Evolutionary conservation across 768 basidiomycete genomes (phyloP).

Genomic region (Rhizopogon vulgaris): DNA sequence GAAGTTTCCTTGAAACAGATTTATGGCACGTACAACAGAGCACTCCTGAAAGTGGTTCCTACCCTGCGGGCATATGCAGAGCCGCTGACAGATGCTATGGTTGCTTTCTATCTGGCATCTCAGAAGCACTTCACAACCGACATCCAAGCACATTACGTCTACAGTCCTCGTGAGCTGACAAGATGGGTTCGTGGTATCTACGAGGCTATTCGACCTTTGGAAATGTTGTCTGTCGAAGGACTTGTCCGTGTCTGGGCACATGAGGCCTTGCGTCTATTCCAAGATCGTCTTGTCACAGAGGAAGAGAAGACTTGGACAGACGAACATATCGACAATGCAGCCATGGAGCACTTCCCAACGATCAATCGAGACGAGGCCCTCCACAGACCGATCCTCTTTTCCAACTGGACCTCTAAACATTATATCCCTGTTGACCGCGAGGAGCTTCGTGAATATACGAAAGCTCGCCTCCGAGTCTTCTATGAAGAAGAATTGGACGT

Average conservation of each 20-base stretch:
- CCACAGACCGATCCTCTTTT: conserved; percentile 87
- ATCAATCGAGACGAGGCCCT: conserved; percentile 86
- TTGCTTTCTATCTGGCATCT: conserved; percentile 88
- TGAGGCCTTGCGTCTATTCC: conserved; percentile 94
- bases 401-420: conserved; percentile 98
- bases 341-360: conserved; percentile 89
- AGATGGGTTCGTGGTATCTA: conserved; percentile 97
- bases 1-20: conserved; percentile 96
- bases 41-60: conserved; percentile 91
- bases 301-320: conserved; percentile 95
- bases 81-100: conserved; percentile 97
- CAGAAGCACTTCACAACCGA: conserved; percentile 95
- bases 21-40: conserved; percentile 96
- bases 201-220: conserved; percentile 91
- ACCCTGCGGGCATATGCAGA: conserved; percentile 89
- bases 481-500: conserved; percentile 99
- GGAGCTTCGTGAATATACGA: conserved; percentile 89
- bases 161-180: conserved; percentile 97
- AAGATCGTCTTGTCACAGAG: conserved; percentile 91
- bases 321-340: conserved; percentile 78
- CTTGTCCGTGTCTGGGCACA: conserved; percentile 97
- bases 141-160: conserved; percentile 97
- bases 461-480: conserved; percentile 94
- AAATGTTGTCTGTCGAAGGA: conserved; percentile 90
- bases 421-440: conserved; percentile 96